Evolutionary conservation across 228 moss, liverwort and hornwort genomes (phyloP), one percentile per base, ranked within the genome.

Genomic region (Sphagnum fallax): DNA sequence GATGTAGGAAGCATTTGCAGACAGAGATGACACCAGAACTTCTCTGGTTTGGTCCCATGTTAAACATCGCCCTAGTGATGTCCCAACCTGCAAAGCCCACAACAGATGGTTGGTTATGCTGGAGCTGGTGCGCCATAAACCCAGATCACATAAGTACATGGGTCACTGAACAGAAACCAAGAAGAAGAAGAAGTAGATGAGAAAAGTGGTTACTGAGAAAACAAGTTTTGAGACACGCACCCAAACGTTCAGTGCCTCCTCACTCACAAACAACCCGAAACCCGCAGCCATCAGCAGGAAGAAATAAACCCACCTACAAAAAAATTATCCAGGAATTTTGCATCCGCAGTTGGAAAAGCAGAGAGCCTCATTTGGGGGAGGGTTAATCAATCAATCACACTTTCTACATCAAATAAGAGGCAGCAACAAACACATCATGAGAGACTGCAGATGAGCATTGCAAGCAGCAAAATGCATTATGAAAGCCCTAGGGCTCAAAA

Each of bases 161-260:
- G 32, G 32, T 32, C 32, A 2, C 32, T 32, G 32, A 32, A 32
- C 32, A 32, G 32, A 32, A 32, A 32, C 32, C 32, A 32, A 32
- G 32, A 32, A 32, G 32, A 32, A 32, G 32, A 32, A 32, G 32
- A 32, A 32, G 32, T 32, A 32, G 32, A 32, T 32, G 32, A 32
- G 32, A 32, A 32, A 2, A 32, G 32, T 32, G 32, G 32, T 32
- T 32, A 32, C 32, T 32, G 32, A 32, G 32, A 32, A 32, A 32
- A 32, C 32, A 32, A 32, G 32, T 32, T 80, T 79, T 53, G 80
- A 89, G 89, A 80, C 83, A 95, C 95, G 95, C 90, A 95, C 97
- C 93, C 97, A 98, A 80, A 98, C 87, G 88, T 90, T 98, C 79
- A 98, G 61, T 63, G 97, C 97, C 80, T 98, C 97, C 77, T 98